These are phyloP conservation scores for Ascodesmis nigricans DNA, from an alignment of 495 filamentous ascomycete genomes.

Conservation along the genomic window DNA sequence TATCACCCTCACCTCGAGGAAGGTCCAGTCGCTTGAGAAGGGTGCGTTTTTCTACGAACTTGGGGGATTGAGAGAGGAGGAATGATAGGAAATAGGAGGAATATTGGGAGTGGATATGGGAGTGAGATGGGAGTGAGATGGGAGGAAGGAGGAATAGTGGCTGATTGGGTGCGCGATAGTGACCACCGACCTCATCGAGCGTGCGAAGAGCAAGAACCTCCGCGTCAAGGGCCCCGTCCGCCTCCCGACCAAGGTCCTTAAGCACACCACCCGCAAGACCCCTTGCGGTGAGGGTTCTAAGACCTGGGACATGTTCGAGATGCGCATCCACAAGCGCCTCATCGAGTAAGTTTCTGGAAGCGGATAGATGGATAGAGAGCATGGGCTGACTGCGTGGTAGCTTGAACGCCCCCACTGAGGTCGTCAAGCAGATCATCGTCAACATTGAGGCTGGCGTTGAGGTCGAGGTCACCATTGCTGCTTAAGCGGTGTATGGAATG, in stretches of 20 bases:
- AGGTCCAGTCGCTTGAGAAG: slow-evolving; percentile 90
- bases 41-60: slow-evolving; percentile 6
- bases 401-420: slow-evolving; percentile 91
- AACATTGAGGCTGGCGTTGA: slow-evolving; percentile 99
- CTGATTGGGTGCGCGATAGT: too few species aligned
- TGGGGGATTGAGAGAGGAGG: neutral
- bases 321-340: slow-evolving; percentile 97
- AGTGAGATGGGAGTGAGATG: neutral
- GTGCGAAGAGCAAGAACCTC: slow-evolving; percentile 94
- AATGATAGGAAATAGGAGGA: neutral
- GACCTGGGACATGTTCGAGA: slow-evolving; percentile 98
- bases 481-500: slow-evolving; percentile 33
- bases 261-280: slow-evolving; percentile 89
- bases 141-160: slow-evolving; percentile 1
- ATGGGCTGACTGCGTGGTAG: slow-evolving; percentile 24
- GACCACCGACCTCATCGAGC: slow-evolving; percentile 92
- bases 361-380: too few species aligned
- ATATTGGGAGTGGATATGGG: neutral
- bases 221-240: slow-evolving; percentile 97
- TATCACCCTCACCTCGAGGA: slow-evolving; percentile 86
- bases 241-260: slow-evolving; percentile 90
- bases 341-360: slow-evolving; percentile 59
- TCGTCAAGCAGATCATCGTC: slow-evolving; percentile 99
- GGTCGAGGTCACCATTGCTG: slow-evolving; percentile 98
- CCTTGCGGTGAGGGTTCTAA: slow-evolving; percentile 99